Evolutionary conservation across 2,329 filamentous ascomycete species (phyloP).

Genomic region (Stemphylium vesicarium): DNA sequence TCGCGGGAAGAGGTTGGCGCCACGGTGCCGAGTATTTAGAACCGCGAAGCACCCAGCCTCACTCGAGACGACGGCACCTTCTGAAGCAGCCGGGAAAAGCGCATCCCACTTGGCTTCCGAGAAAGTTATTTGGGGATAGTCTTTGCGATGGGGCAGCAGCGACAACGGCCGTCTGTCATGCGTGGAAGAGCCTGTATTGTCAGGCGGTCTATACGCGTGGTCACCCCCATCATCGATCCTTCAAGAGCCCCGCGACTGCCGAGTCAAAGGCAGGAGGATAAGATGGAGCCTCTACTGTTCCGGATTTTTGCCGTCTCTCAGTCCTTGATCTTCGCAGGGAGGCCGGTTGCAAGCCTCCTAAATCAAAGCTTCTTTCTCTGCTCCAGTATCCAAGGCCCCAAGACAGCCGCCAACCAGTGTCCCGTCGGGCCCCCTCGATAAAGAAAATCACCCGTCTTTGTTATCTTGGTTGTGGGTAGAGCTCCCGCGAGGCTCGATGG

Average conservation of each 20-base stretch:
- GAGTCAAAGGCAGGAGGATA: background rate
- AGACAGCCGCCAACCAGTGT: background rate
- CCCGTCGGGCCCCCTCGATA: background rate
- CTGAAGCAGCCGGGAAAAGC: background rate
- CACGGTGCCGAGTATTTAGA: background rate
- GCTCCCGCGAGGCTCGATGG: too few relatives aligned
- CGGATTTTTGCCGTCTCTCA: background rate
- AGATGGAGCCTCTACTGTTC: background rate
- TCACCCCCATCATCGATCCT: background rate
- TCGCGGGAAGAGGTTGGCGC: background rate
- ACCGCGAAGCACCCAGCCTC: too few relatives aligned
- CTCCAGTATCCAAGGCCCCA: background rate
- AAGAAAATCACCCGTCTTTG: background rate
- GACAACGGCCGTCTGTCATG: background rate
- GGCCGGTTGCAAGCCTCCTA: background rate
- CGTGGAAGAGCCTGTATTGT: background rate
- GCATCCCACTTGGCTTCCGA: background rate
- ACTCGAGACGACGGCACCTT: background rate
- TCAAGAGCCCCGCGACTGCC: background rate
- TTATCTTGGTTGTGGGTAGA: background rate
- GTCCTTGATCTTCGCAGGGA: background rate
- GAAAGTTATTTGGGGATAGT: background rate
- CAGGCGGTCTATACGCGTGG: background rate
- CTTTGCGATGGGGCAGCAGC: background rate
- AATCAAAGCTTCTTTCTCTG: background rate